Evolutionary conservation across 495 filamentous ascomycete species (phyloP), one percentile per base, ranked within the genome.

Genomic region (Penicillium simplicissimum): DNA sequence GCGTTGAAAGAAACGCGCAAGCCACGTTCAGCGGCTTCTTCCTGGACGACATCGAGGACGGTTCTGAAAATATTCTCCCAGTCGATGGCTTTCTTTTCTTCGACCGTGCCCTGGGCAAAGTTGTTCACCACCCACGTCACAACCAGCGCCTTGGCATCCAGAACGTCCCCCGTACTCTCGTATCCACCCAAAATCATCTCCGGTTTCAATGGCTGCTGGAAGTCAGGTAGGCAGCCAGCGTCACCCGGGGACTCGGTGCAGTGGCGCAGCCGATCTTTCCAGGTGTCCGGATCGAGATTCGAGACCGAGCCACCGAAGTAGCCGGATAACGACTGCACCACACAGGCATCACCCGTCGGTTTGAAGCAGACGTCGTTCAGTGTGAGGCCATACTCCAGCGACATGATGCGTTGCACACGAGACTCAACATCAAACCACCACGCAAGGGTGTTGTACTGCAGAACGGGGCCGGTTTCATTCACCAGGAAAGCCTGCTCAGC

Each of bases 101-200:
- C 87, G 23, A 79, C 67, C 3, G 88, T 88, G 10, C 86, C 90
- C 71, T 94, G 90, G 0, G 82, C 81, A 74, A 89, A 82, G 60
- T 98, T 98, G 61, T 89, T 94, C 35, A 98, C 84, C n/a, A 98
- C 95, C 96, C 96, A 98, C 1, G 95, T 97, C 7, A 88, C 84
- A 14, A 97, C 87, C 66, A 97, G 82, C 3, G 96, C 94, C 52
- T 84, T 73, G 8, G 94, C 84, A 42, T 93, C 85, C 0, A 90
- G 77, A n/a, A 92, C 81, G 66, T 90, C 82, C 7, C 80, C 85
- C 4, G 82, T 82, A 11, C 85, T 74, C 52, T 89, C 77, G 67
- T 87, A 93, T 2, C 92, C 93, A 10, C 95, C 94, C 38, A 98
- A 79, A 21, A 98, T 84, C 79, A 96, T 87, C 58, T 90, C 87